Conservation (phyloP, 1,284 basidiomycete genomes). For the Boletus sp. region DNA sequence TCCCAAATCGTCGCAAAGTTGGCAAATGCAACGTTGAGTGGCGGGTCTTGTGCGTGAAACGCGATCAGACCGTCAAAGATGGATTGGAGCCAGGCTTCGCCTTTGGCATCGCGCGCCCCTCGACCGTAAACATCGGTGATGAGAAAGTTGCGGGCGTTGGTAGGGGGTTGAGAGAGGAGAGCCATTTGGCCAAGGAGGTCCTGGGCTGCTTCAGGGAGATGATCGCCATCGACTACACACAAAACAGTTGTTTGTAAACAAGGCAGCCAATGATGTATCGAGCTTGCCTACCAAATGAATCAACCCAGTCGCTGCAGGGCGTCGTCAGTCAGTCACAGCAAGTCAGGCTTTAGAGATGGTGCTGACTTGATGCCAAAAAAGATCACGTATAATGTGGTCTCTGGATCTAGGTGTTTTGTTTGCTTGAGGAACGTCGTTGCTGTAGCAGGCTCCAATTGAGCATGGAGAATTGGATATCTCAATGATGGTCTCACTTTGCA, state of each 20-base stretch:
- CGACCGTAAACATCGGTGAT: conserved; percentile 53
- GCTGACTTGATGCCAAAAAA: conserved; percentile 46
- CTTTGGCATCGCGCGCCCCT: conserved; percentile 42
- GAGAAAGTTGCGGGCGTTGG: conserved; percentile 49
- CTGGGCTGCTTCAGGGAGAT: conserved; percentile 41
- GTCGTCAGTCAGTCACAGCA: conserved; percentile 20
- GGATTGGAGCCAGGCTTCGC: conserved; percentile 47
- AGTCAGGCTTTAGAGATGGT: background rate
- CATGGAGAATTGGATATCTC: background rate
- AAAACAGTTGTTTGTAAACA: background rate
- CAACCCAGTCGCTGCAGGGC: conserved; percentile 34
- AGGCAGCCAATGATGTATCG: background rate
- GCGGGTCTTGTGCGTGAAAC: conserved; percentile 29
- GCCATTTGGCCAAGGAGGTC: conserved; percentile 44
- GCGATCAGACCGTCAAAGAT: conserved; percentile 43
- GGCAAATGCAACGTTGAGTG: conserved; percentile 47
- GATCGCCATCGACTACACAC: conserved; percentile 32
- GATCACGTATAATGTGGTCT: conserved; percentile 39
- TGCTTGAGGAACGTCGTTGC: conserved; percentile 34
- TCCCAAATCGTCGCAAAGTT: conserved; percentile 52
- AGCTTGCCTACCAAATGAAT: conserved; percentile 30
- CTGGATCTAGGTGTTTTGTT: conserved; percentile 31
- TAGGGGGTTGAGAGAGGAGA: conserved; percentile 45
- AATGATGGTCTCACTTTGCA: conserved; percentile 33
- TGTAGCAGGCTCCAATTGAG: conserved; percentile 7